Conservation (phyloP, 441 rosid species). For the Euphorbia schlechtendalii region DNA sequence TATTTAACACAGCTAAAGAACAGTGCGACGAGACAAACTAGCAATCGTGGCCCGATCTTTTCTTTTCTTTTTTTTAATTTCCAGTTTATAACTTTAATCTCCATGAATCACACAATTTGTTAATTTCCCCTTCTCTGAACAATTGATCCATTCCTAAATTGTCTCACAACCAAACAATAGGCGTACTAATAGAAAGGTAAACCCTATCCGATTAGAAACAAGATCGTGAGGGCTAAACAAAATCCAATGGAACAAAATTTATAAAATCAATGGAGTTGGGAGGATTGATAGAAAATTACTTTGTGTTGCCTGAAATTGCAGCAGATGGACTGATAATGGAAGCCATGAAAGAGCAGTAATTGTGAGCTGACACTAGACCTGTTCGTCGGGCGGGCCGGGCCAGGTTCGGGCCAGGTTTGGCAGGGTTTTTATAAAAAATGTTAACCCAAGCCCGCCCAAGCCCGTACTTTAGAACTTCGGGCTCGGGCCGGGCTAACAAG, state of each 20-base stretch:
- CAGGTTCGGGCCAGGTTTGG: too few relatives aligned
- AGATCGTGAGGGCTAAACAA: background rate
- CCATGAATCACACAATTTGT: background rate
- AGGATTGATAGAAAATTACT: slow-evolving; percentile 29
- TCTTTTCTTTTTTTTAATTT: background rate
- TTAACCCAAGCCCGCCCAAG: too few relatives aligned
- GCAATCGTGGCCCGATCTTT: background rate
- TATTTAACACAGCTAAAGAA: background rate
- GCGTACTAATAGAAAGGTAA: background rate
- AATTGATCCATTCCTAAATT: too few relatives aligned
- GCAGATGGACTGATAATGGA: slow-evolving; percentile 40
- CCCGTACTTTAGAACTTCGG: too few relatives aligned
- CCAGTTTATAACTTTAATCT: background rate
- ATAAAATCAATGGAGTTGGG: background rate
- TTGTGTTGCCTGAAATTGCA: slow-evolving; percentile 30
- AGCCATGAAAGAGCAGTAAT: slow-evolving; percentile 31
- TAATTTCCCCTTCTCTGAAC: background rate
- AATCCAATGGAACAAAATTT: background rate
- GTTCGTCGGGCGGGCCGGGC: too few relatives aligned
- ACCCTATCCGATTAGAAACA: background rate
- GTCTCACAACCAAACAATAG: slow-evolving; percentile 4
- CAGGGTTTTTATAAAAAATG: too few relatives aligned
- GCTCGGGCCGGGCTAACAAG: too few relatives aligned
- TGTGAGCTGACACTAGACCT: too few relatives aligned
- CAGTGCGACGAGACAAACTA: background rate